These are phyloP conservation scores for Hypholoma sublateritium DNA, from an alignment of 768 basidiomycete species.

Conservation along the genomic window DNA sequence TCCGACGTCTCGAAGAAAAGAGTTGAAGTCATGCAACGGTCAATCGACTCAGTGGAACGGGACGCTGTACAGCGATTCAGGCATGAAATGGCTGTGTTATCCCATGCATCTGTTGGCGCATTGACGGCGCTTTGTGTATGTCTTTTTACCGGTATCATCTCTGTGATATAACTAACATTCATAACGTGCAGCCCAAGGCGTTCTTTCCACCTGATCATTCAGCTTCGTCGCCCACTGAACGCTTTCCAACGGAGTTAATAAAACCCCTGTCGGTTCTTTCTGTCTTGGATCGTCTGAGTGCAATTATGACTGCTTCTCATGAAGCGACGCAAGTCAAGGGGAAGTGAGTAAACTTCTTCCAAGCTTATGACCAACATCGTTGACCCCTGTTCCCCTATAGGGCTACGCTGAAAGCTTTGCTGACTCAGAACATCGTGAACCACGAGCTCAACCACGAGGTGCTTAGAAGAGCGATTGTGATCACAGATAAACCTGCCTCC, in stretches of 20 bases:
- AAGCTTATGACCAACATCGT: not conserved
- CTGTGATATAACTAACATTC: constrained; percentile 2
- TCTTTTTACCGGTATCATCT: constrained; percentile 16
- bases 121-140: constrained; percentile 86
- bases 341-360: constrained; percentile 49
- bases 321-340: constrained; percentile 49
- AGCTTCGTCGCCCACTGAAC: constrained; percentile 65
- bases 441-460: constrained; percentile 60
- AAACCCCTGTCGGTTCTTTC: constrained; percentile 53
- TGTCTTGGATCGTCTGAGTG: constrained; percentile 65
- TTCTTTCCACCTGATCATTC: constrained; percentile 65
- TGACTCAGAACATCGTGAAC: constrained; percentile 58
- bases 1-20: constrained; percentile 72
- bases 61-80: constrained; percentile 60
- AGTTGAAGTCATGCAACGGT: constrained; percentile 68
- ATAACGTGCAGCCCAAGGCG: constrained; percentile 63
- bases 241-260: constrained; percentile 44
- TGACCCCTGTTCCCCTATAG: constrained; percentile 36
- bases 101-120: constrained; percentile 82
- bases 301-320: constrained; percentile 66
- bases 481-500: constrained; percentile 49
- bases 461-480: constrained; percentile 67
- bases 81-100: constrained; percentile 69
- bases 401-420: constrained; percentile 72
- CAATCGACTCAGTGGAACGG: constrained; percentile 52